A percentile compares a stretch with the other conserved stretches of the same genome.
Conservation (phyloP, 2,329 filamentous ascomycete species). For the Phialocephala subalpina region DNA sequence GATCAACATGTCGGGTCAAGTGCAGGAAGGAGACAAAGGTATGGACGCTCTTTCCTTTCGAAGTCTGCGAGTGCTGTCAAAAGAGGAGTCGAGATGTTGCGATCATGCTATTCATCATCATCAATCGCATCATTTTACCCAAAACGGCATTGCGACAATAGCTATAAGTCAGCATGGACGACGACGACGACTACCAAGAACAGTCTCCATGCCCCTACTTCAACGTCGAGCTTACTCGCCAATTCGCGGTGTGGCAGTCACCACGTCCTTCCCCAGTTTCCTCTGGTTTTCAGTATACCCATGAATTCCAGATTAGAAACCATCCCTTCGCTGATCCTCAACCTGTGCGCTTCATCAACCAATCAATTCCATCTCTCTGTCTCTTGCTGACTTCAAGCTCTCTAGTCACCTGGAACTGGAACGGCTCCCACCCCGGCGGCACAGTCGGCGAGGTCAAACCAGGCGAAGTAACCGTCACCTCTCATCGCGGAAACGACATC, state of each 20-base stretch:
- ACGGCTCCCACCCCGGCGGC: conserved; percentile 61
- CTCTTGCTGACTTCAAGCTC: conserved; percentile 16
- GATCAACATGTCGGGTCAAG: conserved; percentile 51
- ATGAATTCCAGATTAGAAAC: no score
- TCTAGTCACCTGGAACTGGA: conserved; percentile 70
- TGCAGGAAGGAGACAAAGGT: conserved; percentile 60
- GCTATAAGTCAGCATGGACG: background rate
- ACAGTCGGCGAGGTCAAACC: conserved; percentile 65
- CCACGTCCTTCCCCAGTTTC: no score
- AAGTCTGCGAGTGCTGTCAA: background rate
- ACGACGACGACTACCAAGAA: no score
- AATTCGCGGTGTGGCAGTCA: no score
- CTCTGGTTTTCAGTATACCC: no score
- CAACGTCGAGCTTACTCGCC: no score
- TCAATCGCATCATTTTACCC: background rate
- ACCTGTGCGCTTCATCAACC: no score
- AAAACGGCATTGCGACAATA: background rate
- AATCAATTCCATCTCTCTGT: background rate
- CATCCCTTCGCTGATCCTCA: no score
- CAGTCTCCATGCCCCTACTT: no score
- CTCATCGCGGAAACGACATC: conserved; percentile 69
- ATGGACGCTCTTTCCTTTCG: conserved; percentile 33
- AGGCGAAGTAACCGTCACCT: conserved; percentile 66
- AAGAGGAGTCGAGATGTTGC: background rate
- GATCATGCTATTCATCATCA: background rate